These are phyloP conservation scores for Solanum piurae DNA, from an alignment of 257 asterid species.

Conservation along the genomic window DNA sequence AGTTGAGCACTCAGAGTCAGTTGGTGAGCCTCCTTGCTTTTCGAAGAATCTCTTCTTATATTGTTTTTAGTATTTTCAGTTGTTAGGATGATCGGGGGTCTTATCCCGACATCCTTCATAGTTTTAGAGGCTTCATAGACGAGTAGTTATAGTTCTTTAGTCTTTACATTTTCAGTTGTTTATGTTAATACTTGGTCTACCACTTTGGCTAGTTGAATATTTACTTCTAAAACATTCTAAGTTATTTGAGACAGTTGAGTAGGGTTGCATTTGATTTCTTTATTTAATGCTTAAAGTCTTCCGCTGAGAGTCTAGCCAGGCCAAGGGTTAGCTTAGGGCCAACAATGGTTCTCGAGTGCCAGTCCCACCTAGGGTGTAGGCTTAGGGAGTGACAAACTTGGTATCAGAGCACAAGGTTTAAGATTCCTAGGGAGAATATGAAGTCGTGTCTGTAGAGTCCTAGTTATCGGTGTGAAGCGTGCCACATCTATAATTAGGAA, in stretches of 20 bases:
- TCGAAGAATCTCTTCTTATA: not conserved
- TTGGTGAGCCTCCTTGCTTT: not conserved
- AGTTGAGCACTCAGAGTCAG: not conserved
- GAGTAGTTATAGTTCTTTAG: not conserved
- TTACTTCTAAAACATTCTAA: not conserved
- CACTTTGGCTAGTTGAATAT: not conserved
- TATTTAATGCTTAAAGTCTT: not conserved
- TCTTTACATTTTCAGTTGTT: not conserved
- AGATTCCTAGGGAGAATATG: too few species aligned
- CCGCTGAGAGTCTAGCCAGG: not conserved
- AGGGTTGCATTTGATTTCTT: not conserved
- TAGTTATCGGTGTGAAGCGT: too few species aligned
- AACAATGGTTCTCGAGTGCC: not conserved
- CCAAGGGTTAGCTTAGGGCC: not conserved
- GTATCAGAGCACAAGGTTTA: too few species aligned
- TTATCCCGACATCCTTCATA: not conserved
- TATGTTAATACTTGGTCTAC: not conserved
- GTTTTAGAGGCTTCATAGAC: not conserved
- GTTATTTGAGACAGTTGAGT: not conserved
- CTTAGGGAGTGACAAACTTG: not conserved
- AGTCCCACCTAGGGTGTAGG: not conserved
- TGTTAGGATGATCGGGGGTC: not conserved
- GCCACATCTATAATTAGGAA: too few species aligned
- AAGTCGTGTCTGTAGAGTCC: too few species aligned
- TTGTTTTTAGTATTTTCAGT: too few species aligned